Evolutionary conservation across 352 stramenopile genomes (phyloP).

Genomic region (Lagenidium giganteum): DNA sequence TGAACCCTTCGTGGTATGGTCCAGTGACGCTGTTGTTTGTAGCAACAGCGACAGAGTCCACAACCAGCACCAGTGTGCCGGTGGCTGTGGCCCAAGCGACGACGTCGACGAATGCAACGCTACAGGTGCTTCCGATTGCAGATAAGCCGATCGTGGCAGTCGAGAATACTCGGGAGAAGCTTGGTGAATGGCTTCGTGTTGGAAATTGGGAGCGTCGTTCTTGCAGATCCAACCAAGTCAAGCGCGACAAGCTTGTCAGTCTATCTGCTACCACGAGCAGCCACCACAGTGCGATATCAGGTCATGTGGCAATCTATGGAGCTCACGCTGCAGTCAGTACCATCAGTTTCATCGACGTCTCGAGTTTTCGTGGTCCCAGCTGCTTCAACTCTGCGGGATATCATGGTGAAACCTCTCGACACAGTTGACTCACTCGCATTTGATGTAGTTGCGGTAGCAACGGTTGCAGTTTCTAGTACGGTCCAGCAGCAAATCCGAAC

Average conservation of each 20-base stretch:
- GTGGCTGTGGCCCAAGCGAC: slow-evolving; percentile 10
- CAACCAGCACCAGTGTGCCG: no score
- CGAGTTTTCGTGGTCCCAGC: slow-evolving; percentile 29
- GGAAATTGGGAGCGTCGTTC: slow-evolving; percentile 25
- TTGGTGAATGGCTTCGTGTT: slow-evolving; percentile 24
- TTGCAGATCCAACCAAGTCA: slow-evolving; percentile 26
- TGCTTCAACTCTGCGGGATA: slow-evolving; percentile 15
- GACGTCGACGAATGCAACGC: slow-evolving; percentile 8
- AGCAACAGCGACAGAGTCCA: slow-evolving; percentile 28
- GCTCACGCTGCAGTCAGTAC: slow-evolving; percentile 20
- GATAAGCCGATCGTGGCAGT: slow-evolving; percentile 29
- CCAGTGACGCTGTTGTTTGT: slow-evolving; percentile 21
- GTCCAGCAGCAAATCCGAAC: slow-evolving; percentile 22
- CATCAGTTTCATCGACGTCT: slow-evolving; percentile 21
- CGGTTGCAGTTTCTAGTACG: slow-evolving; percentile 29
- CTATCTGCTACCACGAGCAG: slow-evolving; percentile 25
- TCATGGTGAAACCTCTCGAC: slow-evolving; percentile 22
- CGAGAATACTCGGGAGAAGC: slow-evolving; percentile 27
- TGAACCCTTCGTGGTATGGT: slow-evolving; percentile 28
- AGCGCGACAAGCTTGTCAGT: slow-evolving; percentile 25
- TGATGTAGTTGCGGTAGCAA: slow-evolving; percentile 26
- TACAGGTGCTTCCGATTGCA: slow-evolving; percentile 34
- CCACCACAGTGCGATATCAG: slow-evolving; percentile 16
- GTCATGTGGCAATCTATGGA: slow-evolving; percentile 31
- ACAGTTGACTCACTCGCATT: slow-evolving; percentile 26